Conservation (phyloP, 2,329 filamentous ascomycete species). For the Chaetomiaceae sp. region DNA sequence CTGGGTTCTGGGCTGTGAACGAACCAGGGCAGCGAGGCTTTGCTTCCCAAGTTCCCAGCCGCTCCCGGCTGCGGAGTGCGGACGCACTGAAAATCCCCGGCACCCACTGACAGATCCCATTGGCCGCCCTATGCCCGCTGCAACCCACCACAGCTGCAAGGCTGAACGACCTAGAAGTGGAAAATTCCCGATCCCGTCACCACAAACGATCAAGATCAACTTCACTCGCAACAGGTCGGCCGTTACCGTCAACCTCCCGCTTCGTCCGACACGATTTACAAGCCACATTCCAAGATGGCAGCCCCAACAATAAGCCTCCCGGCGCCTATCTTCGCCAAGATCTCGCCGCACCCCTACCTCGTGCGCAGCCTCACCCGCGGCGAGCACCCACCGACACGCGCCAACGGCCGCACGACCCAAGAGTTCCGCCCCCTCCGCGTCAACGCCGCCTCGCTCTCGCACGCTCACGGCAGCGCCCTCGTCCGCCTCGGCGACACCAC, state of each 20-base stretch:
- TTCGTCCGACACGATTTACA: not conserved
- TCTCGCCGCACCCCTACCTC: conserved; percentile 84
- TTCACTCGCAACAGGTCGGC: not conserved
- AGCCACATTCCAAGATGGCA: not conserved
- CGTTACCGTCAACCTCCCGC: not conserved
- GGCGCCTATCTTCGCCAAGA: conserved; percentile 76
- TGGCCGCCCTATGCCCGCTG: conserved; percentile 3
- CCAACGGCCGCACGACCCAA: conserved; percentile 71
- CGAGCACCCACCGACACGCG: conserved; percentile 54
- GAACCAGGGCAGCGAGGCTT: too few species aligned
- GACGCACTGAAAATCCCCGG: conserved; percentile 2
- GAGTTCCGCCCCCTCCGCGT: conserved; percentile 69
- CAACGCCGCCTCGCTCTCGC: conserved; percentile 79
- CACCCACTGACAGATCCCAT: conserved; percentile 1
- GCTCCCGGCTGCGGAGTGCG: not conserved
- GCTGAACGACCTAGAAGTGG: conserved; percentile 13
- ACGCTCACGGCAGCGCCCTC: conserved; percentile 85
- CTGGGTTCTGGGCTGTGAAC: too few species aligned
- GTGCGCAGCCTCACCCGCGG: conserved; percentile 75
- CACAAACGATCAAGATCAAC: not conserved
- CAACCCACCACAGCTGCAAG: conserved; percentile 15
- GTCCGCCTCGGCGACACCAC: conserved; percentile 86
- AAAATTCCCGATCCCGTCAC: conserved; percentile 7
- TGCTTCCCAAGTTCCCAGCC: not conserved
- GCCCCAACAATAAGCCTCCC: conserved; percentile 40